Percentiles rank a stretch among this genome's conserved stretches.
Evolutionary conservation across 208 protist species (phyloP).

Genomic region (Tritrichomonas musculus): DNA sequence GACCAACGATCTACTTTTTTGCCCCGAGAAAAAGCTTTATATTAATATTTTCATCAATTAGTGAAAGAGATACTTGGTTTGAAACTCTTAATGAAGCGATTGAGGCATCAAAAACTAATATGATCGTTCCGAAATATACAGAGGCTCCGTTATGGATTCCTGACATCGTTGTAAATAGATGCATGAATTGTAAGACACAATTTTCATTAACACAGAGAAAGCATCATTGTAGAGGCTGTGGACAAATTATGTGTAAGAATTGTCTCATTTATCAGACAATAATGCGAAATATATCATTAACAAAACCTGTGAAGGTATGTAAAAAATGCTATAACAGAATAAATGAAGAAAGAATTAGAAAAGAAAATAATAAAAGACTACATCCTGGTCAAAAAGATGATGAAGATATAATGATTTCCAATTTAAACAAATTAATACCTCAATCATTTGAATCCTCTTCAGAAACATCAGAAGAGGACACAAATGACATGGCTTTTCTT

Average conservation of each 20-base stretch:
- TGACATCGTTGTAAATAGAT: not conserved
- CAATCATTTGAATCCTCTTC: no score
- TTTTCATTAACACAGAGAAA: slow-evolving; percentile 30
- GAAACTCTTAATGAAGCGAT: not conserved
- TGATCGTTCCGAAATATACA: not conserved
- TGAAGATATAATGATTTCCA: no score
- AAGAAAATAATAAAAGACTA: no score
- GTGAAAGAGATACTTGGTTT: not conserved
- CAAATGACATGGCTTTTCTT: no score
- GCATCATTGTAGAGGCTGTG: slow-evolving; percentile 43
- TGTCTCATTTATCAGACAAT: not conserved
- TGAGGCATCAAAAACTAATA: no score
- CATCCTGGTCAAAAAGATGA: no score
- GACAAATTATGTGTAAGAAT: slow-evolving; percentile 32
- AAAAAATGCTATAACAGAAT: not conserved
- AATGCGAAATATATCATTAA: not conserved
- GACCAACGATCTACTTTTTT: not conserved
- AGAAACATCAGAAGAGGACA: no score
- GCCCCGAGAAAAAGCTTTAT: not conserved
- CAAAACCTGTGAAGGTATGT: not conserved
- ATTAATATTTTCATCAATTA: not conserved
- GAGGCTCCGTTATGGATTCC: slow-evolving; percentile 35
- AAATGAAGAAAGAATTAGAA: not conserved
- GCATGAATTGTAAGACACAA: slow-evolving; percentile 37
- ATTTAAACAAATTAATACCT: no score